Evolutionary conservation across 169 alveolate species (phyloP).

Genomic region (Cryptosporidium sp.): DNA sequence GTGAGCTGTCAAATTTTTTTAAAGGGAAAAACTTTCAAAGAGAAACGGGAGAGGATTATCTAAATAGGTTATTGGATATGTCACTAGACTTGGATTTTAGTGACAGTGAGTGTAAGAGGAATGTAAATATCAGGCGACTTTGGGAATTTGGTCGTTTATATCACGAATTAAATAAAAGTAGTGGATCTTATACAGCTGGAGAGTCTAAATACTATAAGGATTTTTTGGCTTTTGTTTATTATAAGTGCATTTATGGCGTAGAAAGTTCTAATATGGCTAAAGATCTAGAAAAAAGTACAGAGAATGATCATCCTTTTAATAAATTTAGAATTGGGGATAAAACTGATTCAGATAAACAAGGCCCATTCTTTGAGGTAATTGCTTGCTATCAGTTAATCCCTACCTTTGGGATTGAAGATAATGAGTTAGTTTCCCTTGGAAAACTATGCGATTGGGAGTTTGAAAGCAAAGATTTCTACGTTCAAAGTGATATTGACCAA

Average conservation of each 20-base stretch:
- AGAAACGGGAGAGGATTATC: constrained; percentile 1
- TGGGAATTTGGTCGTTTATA: constrained; percentile 34
- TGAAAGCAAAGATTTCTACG: not conserved
- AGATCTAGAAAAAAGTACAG: not conserved
- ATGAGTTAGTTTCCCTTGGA: constrained; percentile 19
- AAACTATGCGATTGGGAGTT: constrained; percentile 29
- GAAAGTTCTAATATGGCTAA: not conserved
- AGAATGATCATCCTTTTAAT: not conserved
- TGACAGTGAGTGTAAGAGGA: not conserved
- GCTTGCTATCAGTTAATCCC: constrained; percentile 43
- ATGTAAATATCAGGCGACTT: constrained; percentile 8
- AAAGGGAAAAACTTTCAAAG: not conserved
- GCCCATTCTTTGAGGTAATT: constrained; percentile 7
- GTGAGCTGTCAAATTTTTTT: not conserved
- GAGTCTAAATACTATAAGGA: constrained; percentile 14
- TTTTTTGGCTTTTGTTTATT: constrained; percentile 31
- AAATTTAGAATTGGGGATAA: too few species aligned
- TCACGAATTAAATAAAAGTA: not conserved
- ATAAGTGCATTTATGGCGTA: constrained; percentile 20
- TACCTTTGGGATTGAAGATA: constrained; percentile 9
- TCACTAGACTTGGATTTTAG: constrained; percentile 8
- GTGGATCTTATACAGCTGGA: not conserved
- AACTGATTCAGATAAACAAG: not conserved
- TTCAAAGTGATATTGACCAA: not conserved
- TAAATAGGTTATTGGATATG: not conserved